Evolutionary conservation across 768 basidiomycete genomes (phyloP).

Genomic region (Kwoniella mangroviensis): DNA sequence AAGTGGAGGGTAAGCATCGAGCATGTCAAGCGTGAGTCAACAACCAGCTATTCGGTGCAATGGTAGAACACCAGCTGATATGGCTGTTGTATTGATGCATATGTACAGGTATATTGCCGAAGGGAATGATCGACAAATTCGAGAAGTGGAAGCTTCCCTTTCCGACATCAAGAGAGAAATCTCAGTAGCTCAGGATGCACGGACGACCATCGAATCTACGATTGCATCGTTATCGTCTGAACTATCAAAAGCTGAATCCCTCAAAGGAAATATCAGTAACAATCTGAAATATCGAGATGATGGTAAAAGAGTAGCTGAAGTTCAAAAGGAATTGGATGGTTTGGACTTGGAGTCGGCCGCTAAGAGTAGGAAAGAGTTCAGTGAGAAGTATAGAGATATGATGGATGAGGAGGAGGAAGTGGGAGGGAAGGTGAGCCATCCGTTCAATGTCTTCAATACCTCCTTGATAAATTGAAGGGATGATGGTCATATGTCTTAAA

Average conservation of each 20-base stretch:
- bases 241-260: slow-evolving; percentile 59
- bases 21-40: slow-evolving; percentile 48
- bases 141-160: slow-evolving; percentile 66
- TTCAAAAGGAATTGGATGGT: slow-evolving; percentile 72
- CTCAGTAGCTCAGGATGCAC: slow-evolving; percentile 58
- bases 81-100: not conserved
- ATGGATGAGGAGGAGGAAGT: slow-evolving; percentile 46
- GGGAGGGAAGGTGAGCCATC: slow-evolving; percentile 15
- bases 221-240: slow-evolving; percentile 74
- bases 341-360: slow-evolving; percentile 85
- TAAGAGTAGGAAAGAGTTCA: slow-evolving; percentile 80
- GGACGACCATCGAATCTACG: slow-evolving; percentile 50
- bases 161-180: slow-evolving; percentile 63
- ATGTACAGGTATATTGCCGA: slow-evolving; percentile 71
- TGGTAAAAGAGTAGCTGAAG: slow-evolving; percentile 68
- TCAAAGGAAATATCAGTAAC: slow-evolving; percentile 62
- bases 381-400: slow-evolving; percentile 73
- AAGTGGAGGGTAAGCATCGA: slow-evolving; percentile 47
- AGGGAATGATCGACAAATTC: slow-evolving; percentile 67
- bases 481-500: too few species aligned
- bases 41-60: too few species aligned
- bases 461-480: too few species aligned
- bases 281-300: slow-evolving; percentile 79
- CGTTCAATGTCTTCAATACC: too few species aligned
- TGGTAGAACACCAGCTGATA: too few species aligned